Conservation (phyloP, 2,329 filamentous ascomycete species). For the Uncinocarpus reesii region DNA sequence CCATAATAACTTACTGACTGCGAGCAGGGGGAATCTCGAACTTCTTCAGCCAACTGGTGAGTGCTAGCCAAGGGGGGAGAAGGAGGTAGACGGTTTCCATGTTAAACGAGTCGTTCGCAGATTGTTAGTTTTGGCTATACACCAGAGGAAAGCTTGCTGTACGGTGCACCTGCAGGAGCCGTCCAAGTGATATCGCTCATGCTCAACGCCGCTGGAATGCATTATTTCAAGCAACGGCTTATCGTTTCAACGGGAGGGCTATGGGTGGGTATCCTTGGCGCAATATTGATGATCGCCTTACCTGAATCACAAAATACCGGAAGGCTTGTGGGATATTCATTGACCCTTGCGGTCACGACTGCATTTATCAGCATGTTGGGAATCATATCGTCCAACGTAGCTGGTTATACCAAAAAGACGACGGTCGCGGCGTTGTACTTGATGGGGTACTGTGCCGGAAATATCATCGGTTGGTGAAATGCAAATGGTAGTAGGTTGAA, state of each 20-base stretch:
- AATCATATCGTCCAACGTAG: constrained; percentile 52
- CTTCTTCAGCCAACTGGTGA: constrained; percentile 46
- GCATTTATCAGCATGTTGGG: constrained; percentile 55
- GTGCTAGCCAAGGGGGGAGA: constrained; percentile 3
- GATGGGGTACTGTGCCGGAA: constrained; percentile 43
- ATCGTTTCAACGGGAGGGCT: constrained; percentile 47
- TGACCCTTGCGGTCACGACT: constrained; percentile 51
- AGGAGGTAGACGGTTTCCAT: neutral
- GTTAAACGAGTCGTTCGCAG: constrained; percentile 16
- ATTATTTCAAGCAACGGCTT: constrained; percentile 48
- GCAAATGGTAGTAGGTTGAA: neutral
- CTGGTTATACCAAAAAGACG: constrained; percentile 46
- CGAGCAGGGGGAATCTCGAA: constrained; percentile 45
- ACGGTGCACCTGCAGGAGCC: constrained; percentile 55
- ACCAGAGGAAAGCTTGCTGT: constrained; percentile 50
- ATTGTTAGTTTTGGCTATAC: constrained; percentile 57
- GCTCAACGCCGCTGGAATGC: constrained; percentile 47
- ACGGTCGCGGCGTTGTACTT: constrained; percentile 42
- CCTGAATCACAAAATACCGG: constrained; percentile 49
- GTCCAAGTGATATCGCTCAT: constrained; percentile 53
- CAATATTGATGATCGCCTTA: constrained; percentile 55
- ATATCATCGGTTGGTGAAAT: constrained; percentile 43
- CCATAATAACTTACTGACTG: neutral
- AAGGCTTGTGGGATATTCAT: constrained; percentile 54
- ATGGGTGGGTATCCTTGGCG: constrained; percentile 46